Evolutionary conservation across 768 basidiomycete species (phyloP), one percentile per base, ranked within the genome.

Genomic region (Collybiopsis confluens): DNA sequence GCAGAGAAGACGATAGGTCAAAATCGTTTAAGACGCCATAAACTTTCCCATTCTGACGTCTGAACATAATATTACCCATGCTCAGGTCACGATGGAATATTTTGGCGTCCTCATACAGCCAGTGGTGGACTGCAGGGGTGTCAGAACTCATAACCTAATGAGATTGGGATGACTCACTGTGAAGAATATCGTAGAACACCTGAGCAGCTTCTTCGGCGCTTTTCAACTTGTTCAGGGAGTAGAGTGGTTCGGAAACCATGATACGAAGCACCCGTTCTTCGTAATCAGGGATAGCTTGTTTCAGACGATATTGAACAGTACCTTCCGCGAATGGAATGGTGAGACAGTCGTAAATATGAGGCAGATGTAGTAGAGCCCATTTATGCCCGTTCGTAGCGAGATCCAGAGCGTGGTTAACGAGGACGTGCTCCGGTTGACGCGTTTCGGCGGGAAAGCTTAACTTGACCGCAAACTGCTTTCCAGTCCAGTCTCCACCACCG

Each of bases 241-340:
- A 3, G 13, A 59, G 53, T 23, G 37, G 27, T 6, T 24, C 45
- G 18, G 48, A 42, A n/a, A 57, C 24, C 8, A 35, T 40, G 27
- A 57, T 40, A 6, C 23, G 47, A 16, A 54, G 4, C 26, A 48
- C 16, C 45, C 68, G 43, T 48, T 71, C 69, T 64, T 63, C 59
- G 18, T 21, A 16, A 7, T 46, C 16, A 45, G 26, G 27, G 24
- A 35, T n/a, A n/a, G n/a, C n/a, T 35, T 46, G 26, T 11, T 6
- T n/a, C 20, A 54, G 30, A n/a, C 35, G 43, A 10, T 15, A 24
- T 23, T 54, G 44, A 16, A 35, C 16, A 10, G 43, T 36, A 27
- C 47, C 53, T 15, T 18, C 6, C 9, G 44, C 35, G 2, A 30
- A 18, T 21, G n/a, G 33, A 13, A n/a, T 30, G 20, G 24, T 30